Evolutionary conservation across 805 yeast genomes (phyloP).

Genomic region (Lipomyces japonicus): DNA sequence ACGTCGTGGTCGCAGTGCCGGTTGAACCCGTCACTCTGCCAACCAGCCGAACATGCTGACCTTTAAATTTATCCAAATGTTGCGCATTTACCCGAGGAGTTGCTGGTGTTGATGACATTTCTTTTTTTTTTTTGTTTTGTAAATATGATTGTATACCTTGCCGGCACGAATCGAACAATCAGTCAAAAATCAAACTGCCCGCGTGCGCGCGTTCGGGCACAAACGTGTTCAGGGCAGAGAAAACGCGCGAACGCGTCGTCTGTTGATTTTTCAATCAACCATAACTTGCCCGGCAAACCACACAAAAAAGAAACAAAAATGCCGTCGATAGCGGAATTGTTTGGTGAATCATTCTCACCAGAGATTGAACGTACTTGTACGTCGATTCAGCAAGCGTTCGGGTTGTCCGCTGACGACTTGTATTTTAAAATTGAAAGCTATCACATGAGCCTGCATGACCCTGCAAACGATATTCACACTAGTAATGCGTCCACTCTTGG

Average conservation of each 20-base stretch:
- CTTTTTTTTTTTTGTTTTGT: neutral
- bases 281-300: neutral
- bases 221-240: neutral
- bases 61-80: constrained; percentile 26
- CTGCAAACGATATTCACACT: neutral
- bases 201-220: neutral
- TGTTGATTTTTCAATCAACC: neutral
- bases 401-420: constrained; percentile 14
- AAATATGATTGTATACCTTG: too few species aligned
- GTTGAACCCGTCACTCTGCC: constrained; percentile 37
- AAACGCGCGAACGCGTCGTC: neutral
- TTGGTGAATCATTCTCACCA: constrained; percentile 1
- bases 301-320: neutral
- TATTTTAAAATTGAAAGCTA: constrained; percentile 20
- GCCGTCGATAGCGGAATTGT: constrained; percentile 4
- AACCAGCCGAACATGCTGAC: constrained; percentile 35
- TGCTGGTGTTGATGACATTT: neutral
- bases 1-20: constrained; percentile 29
- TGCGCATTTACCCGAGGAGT: constrained; percentile 38
- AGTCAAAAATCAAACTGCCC: neutral
- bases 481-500: neutral
- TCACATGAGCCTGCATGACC: constrained; percentile 4
- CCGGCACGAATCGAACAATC: neutral
- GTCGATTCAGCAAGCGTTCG: constrained; percentile 11
- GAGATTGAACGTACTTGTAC: constrained; percentile 4